Evolutionary conservation across 2,329 filamentous ascomycete genomes (phyloP), one percentile per base, ranked within the genome.

Genomic region (Helicocarpus griseus): DNA sequence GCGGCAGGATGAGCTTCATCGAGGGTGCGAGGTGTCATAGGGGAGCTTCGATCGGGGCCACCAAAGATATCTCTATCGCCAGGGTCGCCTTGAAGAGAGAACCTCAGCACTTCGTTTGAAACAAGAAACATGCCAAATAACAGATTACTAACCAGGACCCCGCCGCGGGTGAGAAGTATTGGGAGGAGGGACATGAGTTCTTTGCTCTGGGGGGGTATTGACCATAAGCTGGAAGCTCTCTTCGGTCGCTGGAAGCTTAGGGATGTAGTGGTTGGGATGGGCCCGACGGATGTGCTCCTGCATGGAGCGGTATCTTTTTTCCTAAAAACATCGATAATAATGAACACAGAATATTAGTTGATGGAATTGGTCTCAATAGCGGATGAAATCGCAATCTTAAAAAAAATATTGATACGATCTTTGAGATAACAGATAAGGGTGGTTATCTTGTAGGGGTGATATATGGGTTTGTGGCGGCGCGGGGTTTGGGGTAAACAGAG

Each of bases 221-320:
- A 97, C 88, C 93, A 97, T 97, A 69, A 95, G 78, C 65, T 87
- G 77, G 72, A 98, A 96, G 82, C 89, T 96, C 73, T 97, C 91
- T 71, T 96, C 91, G 61, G 91, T 98, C 46, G 93, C 93, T 60
- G 93, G 91, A 62, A 97, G 86, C 80, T 97, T 96, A 47, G 93
- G 85, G 62, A 98, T 95, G 74, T 97, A 97, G 70, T 96, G 86
- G 69, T 95, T 89, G 55, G 91, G 91, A 69, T 98, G 93, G 60
- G 93, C 91, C 70, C 93, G 85, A 63, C 93, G 88, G 65, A 98
- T 97, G 67, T 98, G 93, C 79, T 98, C 93, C 73, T 97, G 93
- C 89, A 98, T 97, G 57, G 91, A 97, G 70, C 93, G 89, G 75
- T 90, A 98, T 61, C 88, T 82, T 73, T 95, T 95, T 76, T 94